These are phyloP conservation scores for Pulveroboletus frians DNA, from an alignment of 768 basidiomycete genomes.

Conservation along the genomic window DNA sequence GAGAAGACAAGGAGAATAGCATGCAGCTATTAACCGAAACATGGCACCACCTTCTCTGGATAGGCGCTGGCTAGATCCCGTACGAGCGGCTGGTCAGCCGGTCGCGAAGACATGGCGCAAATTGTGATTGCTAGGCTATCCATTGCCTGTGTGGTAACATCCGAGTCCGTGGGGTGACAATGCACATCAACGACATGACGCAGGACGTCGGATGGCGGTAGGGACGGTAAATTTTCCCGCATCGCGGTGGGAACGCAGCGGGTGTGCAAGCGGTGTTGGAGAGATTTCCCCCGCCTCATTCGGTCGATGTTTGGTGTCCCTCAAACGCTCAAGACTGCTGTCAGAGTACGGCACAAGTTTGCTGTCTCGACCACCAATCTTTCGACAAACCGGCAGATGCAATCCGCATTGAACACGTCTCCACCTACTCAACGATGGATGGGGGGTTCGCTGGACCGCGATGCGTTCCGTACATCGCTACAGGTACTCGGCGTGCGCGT, in stretches of 20 bases:
- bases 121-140: slow-evolving; percentile 57
- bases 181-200: slow-evolving; percentile 80
- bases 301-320: slow-evolving; percentile 14
- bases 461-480: slow-evolving; percentile 59
- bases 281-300: background rate
- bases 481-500: slow-evolving; percentile 66
- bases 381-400: slow-evolving; percentile 12
- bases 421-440: slow-evolving; percentile 51
- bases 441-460: slow-evolving; percentile 51
- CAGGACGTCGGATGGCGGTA: slow-evolving; percentile 41
- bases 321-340: slow-evolving; percentile 5
- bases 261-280: too few species aligned
- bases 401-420: slow-evolving; percentile 30
- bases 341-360: slow-evolving; percentile 4
- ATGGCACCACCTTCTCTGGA: slow-evolving; percentile 72
- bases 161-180: slow-evolving; percentile 87
- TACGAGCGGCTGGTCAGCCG: slow-evolving; percentile 68
- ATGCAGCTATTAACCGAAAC: slow-evolving; percentile 63
- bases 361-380: background rate
- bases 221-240: background rate
- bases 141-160: slow-evolving; percentile 45
- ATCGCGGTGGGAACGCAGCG: background rate
- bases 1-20: slow-evolving; percentile 8
- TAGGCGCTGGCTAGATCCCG: slow-evolving; percentile 54
- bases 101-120: slow-evolving; percentile 75